Evolutionary conservation across 352 stramenopile genomes (phyloP), one percentile per base, ranked within the genome.

Genomic region (Globisporangium abappressorium): DNA sequence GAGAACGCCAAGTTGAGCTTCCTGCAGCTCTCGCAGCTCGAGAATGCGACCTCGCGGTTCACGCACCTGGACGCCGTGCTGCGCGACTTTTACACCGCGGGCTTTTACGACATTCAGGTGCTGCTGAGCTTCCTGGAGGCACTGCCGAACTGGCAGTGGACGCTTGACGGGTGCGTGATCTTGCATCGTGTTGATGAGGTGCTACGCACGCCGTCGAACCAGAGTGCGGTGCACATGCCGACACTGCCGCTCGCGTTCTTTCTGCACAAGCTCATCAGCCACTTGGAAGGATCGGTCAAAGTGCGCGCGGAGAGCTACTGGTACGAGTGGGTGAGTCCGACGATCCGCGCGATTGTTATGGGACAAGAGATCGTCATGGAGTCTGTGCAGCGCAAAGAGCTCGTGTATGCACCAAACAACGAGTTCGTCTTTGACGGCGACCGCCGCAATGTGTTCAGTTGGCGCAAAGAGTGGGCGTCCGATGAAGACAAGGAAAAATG

Each of bases 111-210:
- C 65, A 71, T 90, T 8, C 74, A 82, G 22, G 78, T 85, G 70
- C 60, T 92, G 57, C 67, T 92, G 24, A 88, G 78, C 70, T 92
- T 92, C 71, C 74, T 92, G 20, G 81, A 92, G 59, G 74, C 64
- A 14, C 73, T 92, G 38, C 82, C 82, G 3, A 87, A 78, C 68
- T 90, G 80, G 82, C 69, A 89, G 57, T 92, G 82, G 84, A 87
- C 84, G 61, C 69, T 91, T 12, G 82, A 91, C 57, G 84, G 84
- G 15, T 91, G 82, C 62, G 71, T 75, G n/a, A 73, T 92, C 67
- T 72, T 92, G 33, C 75, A 92, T 57, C 74, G 70, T 47, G 79
- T 92, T 41, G 80, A 86, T 60, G 74, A 70, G 30, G 74, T 79
- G 6, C 66, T 90, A 46, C 71, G 73, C 28, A 72, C 77, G 43